These are phyloP conservation scores for Aspergillus amoenus DNA, from an alignment of 2,329 filamentous ascomycete genomes.

Conservation along the genomic window DNA sequence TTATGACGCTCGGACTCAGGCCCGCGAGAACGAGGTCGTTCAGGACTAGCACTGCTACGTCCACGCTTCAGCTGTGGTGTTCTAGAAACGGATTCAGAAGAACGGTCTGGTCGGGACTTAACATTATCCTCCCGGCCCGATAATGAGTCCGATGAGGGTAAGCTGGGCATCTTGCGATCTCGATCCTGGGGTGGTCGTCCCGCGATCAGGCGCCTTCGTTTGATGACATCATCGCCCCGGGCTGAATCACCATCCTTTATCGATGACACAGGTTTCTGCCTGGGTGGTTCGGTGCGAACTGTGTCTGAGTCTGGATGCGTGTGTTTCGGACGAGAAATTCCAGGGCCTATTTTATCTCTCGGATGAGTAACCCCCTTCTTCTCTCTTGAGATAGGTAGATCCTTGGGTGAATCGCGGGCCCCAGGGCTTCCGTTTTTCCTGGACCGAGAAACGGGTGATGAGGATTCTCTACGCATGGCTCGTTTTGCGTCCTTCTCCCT, in stretches of 20 bases:
- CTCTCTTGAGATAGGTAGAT: conserved; percentile 25
- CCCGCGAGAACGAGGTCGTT: conserved; percentile 36
- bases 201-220: conserved; percentile 41
- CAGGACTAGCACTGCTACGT: conserved; percentile 43
- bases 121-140: conserved; percentile 39
- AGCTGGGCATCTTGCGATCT: conserved; percentile 34
- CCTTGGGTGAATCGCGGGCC: conserved; percentile 28
- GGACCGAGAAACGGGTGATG: conserved; percentile 37
- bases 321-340: background rate
- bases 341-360: conserved; percentile 17
- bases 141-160: conserved; percentile 42
- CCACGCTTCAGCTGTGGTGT: conserved; percentile 38
- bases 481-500: conserved; percentile 41
- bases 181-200: conserved; percentile 42
- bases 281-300: conserved; percentile 25
- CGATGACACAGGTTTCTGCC: conserved; percentile 27
- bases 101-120: conserved; percentile 31
- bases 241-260: conserved; percentile 33
- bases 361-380: conserved; percentile 22
- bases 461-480: conserved; percentile 34
- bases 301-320: conserved; percentile 34
- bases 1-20: conserved; percentile 32
- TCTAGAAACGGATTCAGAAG: conserved; percentile 23
- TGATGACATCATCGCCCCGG: conserved; percentile 37
- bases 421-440: conserved; percentile 36